A percentile compares a stretch with the other conserved stretches of the same genome.
phyloP scores from a whole-genome alignment of 306 rosid species.

The Quercus berberidifolia region DNA sequence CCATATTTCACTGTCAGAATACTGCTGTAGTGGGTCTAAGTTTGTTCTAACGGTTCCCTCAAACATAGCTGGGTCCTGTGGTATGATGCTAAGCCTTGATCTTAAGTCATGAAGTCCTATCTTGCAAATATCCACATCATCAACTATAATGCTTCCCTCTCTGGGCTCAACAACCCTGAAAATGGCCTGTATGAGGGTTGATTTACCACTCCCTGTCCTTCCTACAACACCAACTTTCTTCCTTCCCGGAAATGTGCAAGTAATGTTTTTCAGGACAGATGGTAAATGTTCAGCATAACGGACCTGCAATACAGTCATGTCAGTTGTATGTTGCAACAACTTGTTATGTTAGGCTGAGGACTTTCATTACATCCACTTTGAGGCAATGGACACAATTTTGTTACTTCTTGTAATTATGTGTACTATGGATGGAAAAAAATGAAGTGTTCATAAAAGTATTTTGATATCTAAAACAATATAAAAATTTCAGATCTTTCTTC shows the following conservation, averaged over 20 bases:
- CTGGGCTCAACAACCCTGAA: slow-evolving; percentile 87
- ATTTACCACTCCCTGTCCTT: slow-evolving; percentile 95
- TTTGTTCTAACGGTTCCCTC: slow-evolving; percentile 93
- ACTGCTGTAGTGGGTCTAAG: slow-evolving; percentile 64
- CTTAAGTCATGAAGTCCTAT: slow-evolving; percentile 93
- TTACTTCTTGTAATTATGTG: not conserved
- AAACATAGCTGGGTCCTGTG: slow-evolving; percentile 89
- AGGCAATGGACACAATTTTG: not conserved
- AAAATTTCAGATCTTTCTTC: too few relatives aligned
- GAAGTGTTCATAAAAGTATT: not conserved
- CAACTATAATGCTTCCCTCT: slow-evolving; percentile 82
- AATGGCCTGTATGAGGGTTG: slow-evolving; percentile 91
- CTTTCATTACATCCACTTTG: not conserved
- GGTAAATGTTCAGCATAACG: slow-evolving; percentile 96
- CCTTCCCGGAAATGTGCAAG: slow-evolving; percentile 86
- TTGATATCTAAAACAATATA: too few relatives aligned
- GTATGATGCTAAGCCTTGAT: slow-evolving; percentile 88
- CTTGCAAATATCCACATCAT: slow-evolving; percentile 64
- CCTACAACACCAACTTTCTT: slow-evolving; percentile 92
- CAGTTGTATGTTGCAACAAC: not conserved
- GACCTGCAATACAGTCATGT: slow-evolving; percentile 43
- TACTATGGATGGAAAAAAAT: not conserved
- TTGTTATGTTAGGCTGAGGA: not conserved
- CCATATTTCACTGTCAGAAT: slow-evolving; percentile 75
- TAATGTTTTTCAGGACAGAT: slow-evolving; percentile 67